Percentiles rank a stretch among this genome's conserved stretches.
phyloP scores from a whole-genome alignment of 225 moss, liverwort and hornwort genomes.

The Bryum argenteum region DNA sequence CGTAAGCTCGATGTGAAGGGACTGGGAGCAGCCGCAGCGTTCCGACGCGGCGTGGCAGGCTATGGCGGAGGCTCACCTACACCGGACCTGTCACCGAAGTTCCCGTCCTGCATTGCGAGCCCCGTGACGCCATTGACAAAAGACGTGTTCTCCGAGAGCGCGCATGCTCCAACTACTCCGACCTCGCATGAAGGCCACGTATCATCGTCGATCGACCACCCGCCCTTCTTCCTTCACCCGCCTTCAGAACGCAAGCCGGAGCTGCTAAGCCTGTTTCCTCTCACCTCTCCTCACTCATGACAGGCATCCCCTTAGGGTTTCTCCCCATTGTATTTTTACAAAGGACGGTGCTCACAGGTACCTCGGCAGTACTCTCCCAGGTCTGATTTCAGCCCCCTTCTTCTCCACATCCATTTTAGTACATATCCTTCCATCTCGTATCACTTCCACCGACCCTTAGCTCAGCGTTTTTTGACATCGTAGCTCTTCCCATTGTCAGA shows the following conservation, averaged over 20 bases:
- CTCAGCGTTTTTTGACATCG: background rate
- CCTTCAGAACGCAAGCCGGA: conserved; percentile 50
- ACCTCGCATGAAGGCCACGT: conserved; percentile 36
- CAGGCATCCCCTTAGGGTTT: background rate
- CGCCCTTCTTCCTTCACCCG: conserved; percentile 42
- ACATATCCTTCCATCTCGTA: too few species aligned
- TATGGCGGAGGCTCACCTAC: conserved; percentile 55
- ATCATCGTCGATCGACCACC: background rate
- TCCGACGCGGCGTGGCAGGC: conserved; percentile 52
- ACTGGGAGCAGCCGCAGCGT: conserved; percentile 60
- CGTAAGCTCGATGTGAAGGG: conserved; percentile 63
- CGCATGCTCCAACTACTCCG: conserved; percentile 58
- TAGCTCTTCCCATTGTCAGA: background rate
- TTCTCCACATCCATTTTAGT: too few species aligned
- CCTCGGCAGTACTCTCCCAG: too few species aligned
- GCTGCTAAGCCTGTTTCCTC: conserved; percentile 58
- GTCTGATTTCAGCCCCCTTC: too few species aligned
- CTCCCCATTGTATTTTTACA: background rate
- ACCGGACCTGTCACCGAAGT: conserved; percentile 58
- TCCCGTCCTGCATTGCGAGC: conserved; percentile 56
- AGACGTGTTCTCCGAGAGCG: conserved; percentile 53
- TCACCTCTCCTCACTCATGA: conserved; percentile 63
- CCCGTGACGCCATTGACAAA: conserved; percentile 60
- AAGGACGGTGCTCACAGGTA: background rate
- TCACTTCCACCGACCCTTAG: background rate